Base-by-base conservation (phyloP, 257 asterid genomes). In the Mitragyna speciosa region DNA sequence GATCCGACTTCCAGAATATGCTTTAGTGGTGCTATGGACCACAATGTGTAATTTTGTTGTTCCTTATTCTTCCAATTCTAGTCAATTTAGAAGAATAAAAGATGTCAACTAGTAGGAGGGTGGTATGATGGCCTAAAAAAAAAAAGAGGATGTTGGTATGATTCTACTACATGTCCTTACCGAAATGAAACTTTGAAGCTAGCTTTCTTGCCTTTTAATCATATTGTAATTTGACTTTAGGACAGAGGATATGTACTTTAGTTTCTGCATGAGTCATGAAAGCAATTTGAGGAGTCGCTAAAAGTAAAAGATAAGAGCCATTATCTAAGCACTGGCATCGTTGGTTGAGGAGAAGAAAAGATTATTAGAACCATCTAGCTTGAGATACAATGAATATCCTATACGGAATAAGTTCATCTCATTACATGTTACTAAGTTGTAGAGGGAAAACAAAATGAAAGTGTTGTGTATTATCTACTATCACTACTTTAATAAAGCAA, bases 241-340 rank as follows among this genome's bases (percentile, higher is more conserved):
- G 59, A 78, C 30, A 70, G 0, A 24, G 6, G 33, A 65, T 54
- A n/a, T 31, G 26, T 1, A 63, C 4, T 17, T 79, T 47, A 30
- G 72, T 59, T 33, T 70, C 58, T 59, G 48, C 45, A 30, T 39
- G 58, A 76, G 81, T 70, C 81, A 70, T 43, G 63, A 70, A 76
- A 76, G 78, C 78, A 70, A 61, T 76, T 66, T 47, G 54, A 28
- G 47, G 56, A 59, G 80, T 79, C 79, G 9, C 28, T 47, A 26
- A 19, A 52, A 65, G 75, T 36, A 66, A 16, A 63, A 43, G 79
- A 43, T 43, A 75, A 75, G 68, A 36, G 33, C 12, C 54, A 59
- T n/a, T 41, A 59, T 36, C 71, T 39, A 39, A 10, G 28, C 43
- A 19, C 31, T 33, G 68, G 5, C 11, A 19, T 30, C 79, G 43